These are phyloP conservation scores for Pseudonectria foliicola DNA, from an alignment of 2,329 filamentous ascomycete genomes.

Conservation along the genomic window DNA sequence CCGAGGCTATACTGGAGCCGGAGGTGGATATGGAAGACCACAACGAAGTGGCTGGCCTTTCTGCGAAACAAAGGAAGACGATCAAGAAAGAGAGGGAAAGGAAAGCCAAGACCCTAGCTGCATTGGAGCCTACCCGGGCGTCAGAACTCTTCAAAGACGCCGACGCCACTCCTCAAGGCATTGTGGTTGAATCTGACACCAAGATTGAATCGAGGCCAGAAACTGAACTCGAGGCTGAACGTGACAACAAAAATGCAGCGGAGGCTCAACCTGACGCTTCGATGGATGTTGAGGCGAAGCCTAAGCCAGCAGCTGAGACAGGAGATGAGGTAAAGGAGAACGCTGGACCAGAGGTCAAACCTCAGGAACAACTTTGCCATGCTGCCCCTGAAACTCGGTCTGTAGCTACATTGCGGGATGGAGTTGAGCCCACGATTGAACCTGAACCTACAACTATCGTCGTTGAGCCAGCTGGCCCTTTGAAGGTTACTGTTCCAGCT, in stretches of 20 bases:
- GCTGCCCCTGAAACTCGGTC: no score
- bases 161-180: constrained; percentile 9
- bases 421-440: constrained; percentile 10
- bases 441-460: background rate
- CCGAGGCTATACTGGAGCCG: constrained; percentile 8
- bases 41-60: constrained; percentile 18
- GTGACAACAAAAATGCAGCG: constrained; percentile 19
- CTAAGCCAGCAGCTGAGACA: constrained; percentile 14
- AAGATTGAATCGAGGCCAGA: constrained; percentile 10
- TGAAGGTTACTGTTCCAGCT: constrained; percentile 7
- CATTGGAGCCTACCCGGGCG: constrained; percentile 10
- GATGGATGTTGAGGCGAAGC: constrained; percentile 20
- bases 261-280: constrained; percentile 7
- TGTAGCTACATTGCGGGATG: constrained; percentile 9
- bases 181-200: constrained; percentile 12
- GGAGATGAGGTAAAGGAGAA: constrained; percentile 3
- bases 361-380: no score
- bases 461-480: background rate
- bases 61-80: constrained; percentile 19
- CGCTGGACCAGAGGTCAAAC: no score
- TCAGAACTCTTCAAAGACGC: constrained; percentile 12
- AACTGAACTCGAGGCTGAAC: constrained; percentile 12
- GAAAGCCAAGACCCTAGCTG: constrained; percentile 17
- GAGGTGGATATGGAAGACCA: constrained; percentile 13
- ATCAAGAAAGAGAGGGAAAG: constrained; percentile 15